Base-by-base conservation (phyloP, 176 grass and related monocot genomes). In the Miscanthus lutarioriparius region DNA sequence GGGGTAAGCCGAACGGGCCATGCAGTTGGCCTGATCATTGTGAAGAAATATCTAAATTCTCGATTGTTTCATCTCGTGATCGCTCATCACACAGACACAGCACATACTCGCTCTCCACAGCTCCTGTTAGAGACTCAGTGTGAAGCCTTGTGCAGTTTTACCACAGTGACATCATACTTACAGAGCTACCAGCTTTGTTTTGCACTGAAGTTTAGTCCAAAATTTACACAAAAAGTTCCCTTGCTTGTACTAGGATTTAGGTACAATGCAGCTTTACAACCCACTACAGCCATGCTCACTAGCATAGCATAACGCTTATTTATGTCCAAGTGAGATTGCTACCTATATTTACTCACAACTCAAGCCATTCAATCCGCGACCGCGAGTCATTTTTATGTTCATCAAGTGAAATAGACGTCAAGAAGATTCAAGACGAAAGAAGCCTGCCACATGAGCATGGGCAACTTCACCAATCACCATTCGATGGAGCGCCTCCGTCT, bases 401-500 rank as follows among this genome's bases (percentile, higher is more conserved):
- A 22, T 23, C 36, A 14, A 30, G 26, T 48, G 71, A 15, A 74
- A 28, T 47, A 4, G 70, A n/a, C 40, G 13, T 72, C 70, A 72
- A 15, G 13, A 45, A 15, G 40, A 44, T 17, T 27, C 12, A 78
- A 64, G 56, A 64, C 3, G 14, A 61, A 35, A 75, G 47, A 76
- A 64, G 45, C 44, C 26, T 9, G 27, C 1, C 23, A 6, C 54
- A 51, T 10, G 16, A 76, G 33, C 22, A 70, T 10, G 45, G 4
- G 33, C 14, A 7, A 53, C 13, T 37, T 59, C 51, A n/a, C 53
- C n/a, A 25, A 16, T 64, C 65, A 82, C 67, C 49, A 76, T 15
- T 10, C 36, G 49, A 27, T 40, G 17, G 97, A 99, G 88, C 92
- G 90, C 82, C 97, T 99, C 39, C 96, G 79, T 30, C 91, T 94